Evolutionary conservation across 768 basidiomycete species (phyloP), one percentile per base, ranked within the genome.

Genomic region (Psilocybe cubensis): DNA sequence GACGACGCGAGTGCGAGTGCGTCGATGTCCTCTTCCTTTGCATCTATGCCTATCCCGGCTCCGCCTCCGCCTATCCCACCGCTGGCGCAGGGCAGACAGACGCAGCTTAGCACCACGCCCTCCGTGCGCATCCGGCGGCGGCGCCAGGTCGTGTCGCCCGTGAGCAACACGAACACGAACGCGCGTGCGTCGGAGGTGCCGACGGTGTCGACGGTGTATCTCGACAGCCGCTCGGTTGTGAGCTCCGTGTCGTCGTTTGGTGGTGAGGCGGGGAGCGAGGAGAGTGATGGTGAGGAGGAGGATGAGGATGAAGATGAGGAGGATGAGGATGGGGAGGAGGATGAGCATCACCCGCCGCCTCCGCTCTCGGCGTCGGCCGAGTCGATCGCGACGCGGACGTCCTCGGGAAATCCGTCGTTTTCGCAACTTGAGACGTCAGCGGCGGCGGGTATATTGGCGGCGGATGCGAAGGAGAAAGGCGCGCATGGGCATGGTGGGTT

Each of bases 291-390:
- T 33, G 31, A 33, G 31, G 31, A 33, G 12, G 35, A 38, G 14
- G 31, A 41, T 35, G 27, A 31, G 11, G 48, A 35, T 7, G 48
- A 31, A 14, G 28, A 28, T 3, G 17, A 41, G 9, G 49, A 35
- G 4, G 49, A 35, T 4, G 49, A 41, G 2, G 31, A 48, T 5
- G 28, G 6, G 6, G 25, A 18, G 10, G 46, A 18, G 8, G 46
- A 48, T 28, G 20, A 14, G 10, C 27, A 38, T 71, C 65, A 27
- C 52, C 73, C 73, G 23, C 75, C 80, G 41, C 83, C 84, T 7
- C 81, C 78, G 10, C 71, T 86, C 7, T 81, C 84, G 4, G 82
- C 83, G 4, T 86, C 84, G 4, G 77, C 80, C 0, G 87, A 88
- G 58, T 89, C 88, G 1, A 66, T 88, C 47, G 78, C 77, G 9